A percentile compares a stretch with the other conserved stretches of the same genome.
These are phyloP conservation scores for Heliamphora exappendiculata DNA, from an alignment of 148 eudicot species.

Conservation along the genomic window DNA sequence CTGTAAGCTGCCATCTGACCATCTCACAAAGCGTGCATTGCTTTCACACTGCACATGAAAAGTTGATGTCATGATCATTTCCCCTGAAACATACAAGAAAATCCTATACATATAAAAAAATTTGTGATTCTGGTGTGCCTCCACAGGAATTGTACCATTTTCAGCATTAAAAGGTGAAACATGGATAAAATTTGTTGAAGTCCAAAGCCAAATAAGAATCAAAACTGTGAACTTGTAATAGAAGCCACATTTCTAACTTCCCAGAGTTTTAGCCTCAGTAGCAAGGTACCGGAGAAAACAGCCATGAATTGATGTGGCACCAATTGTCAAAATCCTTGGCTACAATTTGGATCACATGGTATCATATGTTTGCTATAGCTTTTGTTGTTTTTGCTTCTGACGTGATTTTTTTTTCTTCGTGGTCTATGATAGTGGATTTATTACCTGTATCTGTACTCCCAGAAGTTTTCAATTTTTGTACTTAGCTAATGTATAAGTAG, in stretches of 20 bases:
- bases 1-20: slow-evolving; percentile 99
- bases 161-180: background rate
- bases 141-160: background rate
- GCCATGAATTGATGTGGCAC: background rate
- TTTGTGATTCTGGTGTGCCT: background rate
- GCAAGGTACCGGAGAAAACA: background rate
- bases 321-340: background rate
- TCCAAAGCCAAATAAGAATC: background rate
- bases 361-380: too few relatives aligned
- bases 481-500: too few relatives aligned
- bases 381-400: too few relatives aligned
- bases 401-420: too few relatives aligned
- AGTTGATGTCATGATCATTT: background rate
- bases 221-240: background rate
- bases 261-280: background rate
- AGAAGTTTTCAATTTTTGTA: too few relatives aligned
- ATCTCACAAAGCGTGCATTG: slow-evolving; percentile 93
- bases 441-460: too few relatives aligned
- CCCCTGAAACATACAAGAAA: background rate
- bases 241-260: too few relatives aligned
- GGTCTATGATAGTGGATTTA: too few relatives aligned
- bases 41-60: slow-evolving; percentile 66
- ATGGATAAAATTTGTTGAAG: background rate
- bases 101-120: background rate
- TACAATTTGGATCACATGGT: too few relatives aligned